phyloP scores from a whole-genome alignment of 2,329 filamentous ascomycete species.

The Epichloe festucae region DNA sequence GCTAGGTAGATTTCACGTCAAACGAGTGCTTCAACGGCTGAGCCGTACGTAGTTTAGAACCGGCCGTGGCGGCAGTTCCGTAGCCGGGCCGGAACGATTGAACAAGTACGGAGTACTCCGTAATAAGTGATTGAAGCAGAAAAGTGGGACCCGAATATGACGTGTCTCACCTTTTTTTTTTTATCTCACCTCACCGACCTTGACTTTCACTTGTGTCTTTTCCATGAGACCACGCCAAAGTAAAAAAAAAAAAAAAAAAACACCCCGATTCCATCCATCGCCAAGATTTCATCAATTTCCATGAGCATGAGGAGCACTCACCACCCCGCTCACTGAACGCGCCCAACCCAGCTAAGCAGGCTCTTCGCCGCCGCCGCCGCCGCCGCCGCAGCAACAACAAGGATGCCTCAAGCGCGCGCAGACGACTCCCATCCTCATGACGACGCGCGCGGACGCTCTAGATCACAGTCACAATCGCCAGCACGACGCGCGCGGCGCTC shows the following conservation, averaged over 20 bases:
- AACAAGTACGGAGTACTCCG: too few species aligned
- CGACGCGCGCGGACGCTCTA: not conserved
- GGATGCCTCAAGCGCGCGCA: not conserved
- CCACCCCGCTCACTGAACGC: too few species aligned
- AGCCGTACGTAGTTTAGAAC: too few species aligned
- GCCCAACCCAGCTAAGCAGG: too few species aligned
- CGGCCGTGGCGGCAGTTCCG: too few species aligned
- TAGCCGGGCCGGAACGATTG: not conserved
- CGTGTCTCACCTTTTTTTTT: not conserved
- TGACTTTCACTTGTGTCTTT: not conserved
- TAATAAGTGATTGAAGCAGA: too few species aligned
- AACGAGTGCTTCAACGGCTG: too few species aligned
- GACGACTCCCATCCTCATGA: not conserved
- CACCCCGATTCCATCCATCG: not conserved
- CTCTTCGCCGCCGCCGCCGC: too few species aligned
- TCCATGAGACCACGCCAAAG: not conserved
- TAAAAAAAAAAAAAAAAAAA: not conserved
- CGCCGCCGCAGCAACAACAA: not conserved
- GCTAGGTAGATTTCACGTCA: too few species aligned
- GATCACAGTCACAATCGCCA: not conserved
- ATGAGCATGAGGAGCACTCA: not conserved
- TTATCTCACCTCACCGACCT: not conserved
- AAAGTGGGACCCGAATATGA: not conserved
- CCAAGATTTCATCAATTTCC: not conserved
- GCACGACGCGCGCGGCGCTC: conserved; percentile 12